These are phyloP conservation scores for Anacardium occidentale DNA, from an alignment of 345 rosid genomes.

Conservation along the genomic window DNA sequence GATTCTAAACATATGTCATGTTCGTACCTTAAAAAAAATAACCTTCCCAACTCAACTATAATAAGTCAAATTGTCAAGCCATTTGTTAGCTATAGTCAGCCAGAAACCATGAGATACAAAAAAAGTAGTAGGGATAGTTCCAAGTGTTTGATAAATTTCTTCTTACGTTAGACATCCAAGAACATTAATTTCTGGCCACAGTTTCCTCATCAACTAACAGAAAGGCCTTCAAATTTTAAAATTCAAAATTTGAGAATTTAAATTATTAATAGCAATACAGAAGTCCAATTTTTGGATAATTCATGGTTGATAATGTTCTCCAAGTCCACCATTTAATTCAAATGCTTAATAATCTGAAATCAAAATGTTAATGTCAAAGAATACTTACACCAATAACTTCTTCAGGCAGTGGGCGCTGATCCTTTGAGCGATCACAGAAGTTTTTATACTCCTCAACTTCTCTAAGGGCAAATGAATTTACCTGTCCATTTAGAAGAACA, in stretches of 20 bases:
- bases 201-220: constrained; percentile 2
- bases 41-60: neutral
- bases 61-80: neutral
- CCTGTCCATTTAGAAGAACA: constrained; percentile 36
- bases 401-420: constrained; percentile 83
- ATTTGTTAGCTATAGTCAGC: neutral
- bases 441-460: constrained; percentile 87
- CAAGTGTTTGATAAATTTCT: neutral
- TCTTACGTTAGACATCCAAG: neutral
- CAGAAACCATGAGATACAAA: neutral
- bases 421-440: constrained; percentile 80
- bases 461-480: constrained; percentile 74
- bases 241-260: neutral
- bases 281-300: neutral
- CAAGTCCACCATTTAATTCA: constrained; percentile 1
- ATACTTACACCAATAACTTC: constrained; percentile 84
- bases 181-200: neutral
- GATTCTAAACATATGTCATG: neutral
- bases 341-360: neutral
- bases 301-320: neutral
- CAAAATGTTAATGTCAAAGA: neutral
- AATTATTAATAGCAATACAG: neutral
- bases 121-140: neutral
- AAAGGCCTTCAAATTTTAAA: neutral
- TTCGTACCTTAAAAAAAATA: too few relatives aligned